Evolutionary conservation across 1,284 basidiomycete genomes (phyloP), one percentile per base, ranked within the genome.

Genomic region (Thecaphora thlaspeos): DNA sequence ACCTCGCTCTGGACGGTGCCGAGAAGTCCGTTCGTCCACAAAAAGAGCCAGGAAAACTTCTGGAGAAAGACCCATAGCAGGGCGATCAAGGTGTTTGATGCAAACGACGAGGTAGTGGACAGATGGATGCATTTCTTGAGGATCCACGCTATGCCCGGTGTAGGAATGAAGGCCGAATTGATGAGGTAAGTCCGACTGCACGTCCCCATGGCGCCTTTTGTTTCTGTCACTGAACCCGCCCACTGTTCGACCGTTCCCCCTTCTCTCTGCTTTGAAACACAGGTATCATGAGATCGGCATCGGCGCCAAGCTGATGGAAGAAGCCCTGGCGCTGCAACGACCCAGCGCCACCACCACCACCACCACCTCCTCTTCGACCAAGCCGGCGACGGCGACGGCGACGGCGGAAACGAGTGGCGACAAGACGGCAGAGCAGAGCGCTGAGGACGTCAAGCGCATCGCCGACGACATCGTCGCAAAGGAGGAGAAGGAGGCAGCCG

Each of bases 31-130:
- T 97, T 97, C 79, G 87, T 87, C 9, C 88, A 94, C 80, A 98
- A 98, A 79, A 96, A 95, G 80, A 83, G 84, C 19, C 92, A 96
- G 80, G 92, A 98, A 81, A 97, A 97, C 81, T 98, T 96, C 78
- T 88, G 91, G 79, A 81, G 90, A 28, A 83, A 82, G 71, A 88
- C 88, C 50, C 88, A 94, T 76, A 88, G 88, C 71, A 83, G 93
- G 15, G 84, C 84, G 21, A 86, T 98, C 81, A 93, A 93, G 80
- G 88, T 92, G 1, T 97, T 85, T 83, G 93, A 98, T 78, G 85
- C 91, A 11, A 84, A 92, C 70, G 82, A 84, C 1, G 84, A 87
- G 61, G 87, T 90, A 2, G 82, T 98, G 7, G 86, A 90, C 43
- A 82, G 86, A 49, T 94, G 88, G 89, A 80, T 92, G 46, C 82